Evolutionary conservation across 2,329 filamentous ascomycete species (phyloP).

Genomic region (Cladosporium sp.): DNA sequence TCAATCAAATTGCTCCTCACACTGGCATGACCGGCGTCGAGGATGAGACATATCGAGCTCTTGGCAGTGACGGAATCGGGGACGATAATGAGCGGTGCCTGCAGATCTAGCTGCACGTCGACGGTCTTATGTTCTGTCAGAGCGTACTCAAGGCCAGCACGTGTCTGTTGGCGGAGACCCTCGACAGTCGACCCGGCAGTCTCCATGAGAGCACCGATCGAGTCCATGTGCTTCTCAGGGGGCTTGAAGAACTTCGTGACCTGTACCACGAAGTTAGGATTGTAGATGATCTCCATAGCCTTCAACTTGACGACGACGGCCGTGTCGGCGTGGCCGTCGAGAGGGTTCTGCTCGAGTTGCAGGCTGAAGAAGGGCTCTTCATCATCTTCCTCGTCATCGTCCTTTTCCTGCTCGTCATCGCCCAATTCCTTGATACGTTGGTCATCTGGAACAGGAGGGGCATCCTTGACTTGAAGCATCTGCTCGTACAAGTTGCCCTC

Average conservation of each 20-base stretch:
- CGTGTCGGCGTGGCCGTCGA: slow-evolving; percentile 87
- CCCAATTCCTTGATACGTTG: slow-evolving; percentile 44
- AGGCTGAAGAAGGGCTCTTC: slow-evolving; percentile 85
- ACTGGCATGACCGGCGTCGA: slow-evolving; percentile 93
- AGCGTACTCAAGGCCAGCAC: slow-evolving; percentile 92
- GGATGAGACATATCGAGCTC: slow-evolving; percentile 78
- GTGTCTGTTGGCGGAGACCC: slow-evolving; percentile 87
- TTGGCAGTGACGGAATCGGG: slow-evolving; percentile 83
- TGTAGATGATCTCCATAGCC: slow-evolving; percentile 95
- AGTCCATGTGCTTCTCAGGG: slow-evolving; percentile 96
- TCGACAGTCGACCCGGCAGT: slow-evolving; percentile 93
- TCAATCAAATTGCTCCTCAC: slow-evolving; percentile 92
- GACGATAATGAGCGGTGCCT: slow-evolving; percentile 92
- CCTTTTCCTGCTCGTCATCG: slow-evolving; percentile 40
- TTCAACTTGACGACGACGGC: slow-evolving; percentile 86
- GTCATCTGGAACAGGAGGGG: slow-evolving; percentile 52
- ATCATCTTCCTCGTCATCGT: slow-evolving; percentile 39
- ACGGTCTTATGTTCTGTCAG: slow-evolving; percentile 97
- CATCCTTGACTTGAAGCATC: slow-evolving; percentile 92
- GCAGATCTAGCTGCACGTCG: slow-evolving; percentile 90
- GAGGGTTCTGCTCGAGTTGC: slow-evolving; percentile 87
- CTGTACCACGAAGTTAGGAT: slow-evolving; percentile 85
- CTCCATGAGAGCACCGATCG: slow-evolving; percentile 91
- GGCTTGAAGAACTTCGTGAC: slow-evolving; percentile 94
- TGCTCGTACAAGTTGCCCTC: slow-evolving; percentile 86